These are phyloP conservation scores for Camellia lanceoleosa DNA, from an alignment of 148 eudicot genomes.

Conservation along the genomic window DNA sequence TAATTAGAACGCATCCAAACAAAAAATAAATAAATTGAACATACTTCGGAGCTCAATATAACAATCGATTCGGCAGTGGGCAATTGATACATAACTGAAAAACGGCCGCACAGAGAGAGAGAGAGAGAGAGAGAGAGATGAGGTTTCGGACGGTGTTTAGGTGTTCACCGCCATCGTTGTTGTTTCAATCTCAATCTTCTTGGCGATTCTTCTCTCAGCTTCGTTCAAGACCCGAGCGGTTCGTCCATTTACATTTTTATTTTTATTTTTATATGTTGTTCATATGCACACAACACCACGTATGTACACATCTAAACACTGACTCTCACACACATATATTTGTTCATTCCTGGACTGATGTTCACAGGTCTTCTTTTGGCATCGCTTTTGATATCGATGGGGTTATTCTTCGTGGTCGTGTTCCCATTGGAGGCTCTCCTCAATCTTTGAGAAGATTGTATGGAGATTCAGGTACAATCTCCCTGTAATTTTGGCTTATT, in stretches of 20 bases:
- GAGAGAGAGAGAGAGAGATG: neutral
- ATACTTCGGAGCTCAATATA: too few species aligned
- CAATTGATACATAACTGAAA: too few species aligned
- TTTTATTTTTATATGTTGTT: neutral
- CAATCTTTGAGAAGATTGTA: slow-evolving; percentile 45
- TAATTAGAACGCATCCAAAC: too few species aligned
- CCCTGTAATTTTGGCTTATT: too few species aligned
- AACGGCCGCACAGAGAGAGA: too few species aligned
- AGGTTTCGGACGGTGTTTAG: neutral
- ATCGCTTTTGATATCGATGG: slow-evolving; percentile 76
- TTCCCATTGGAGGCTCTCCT: slow-evolving; percentile 54
- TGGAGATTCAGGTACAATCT: slow-evolving; percentile 31
- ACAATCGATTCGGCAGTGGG: neutral
- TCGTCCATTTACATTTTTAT: neutral
- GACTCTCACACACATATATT: too few species aligned
- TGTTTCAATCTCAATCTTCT: slow-evolving; percentile 1
- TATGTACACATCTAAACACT: too few species aligned
- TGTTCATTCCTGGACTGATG: too few species aligned
- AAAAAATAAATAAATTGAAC: too few species aligned
- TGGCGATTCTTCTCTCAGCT: slow-evolving; percentile 24
- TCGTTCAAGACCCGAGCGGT: slow-evolving; percentile 9
- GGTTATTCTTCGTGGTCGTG: slow-evolving; percentile 55
- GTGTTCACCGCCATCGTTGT: slow-evolving; percentile 10
- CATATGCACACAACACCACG: neutral
- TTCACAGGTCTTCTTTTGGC: slow-evolving; percentile 46